Evolutionary conservation across 345 rosid genomes (phyloP).

Genomic region (Rhodomyrtus tomentosa): DNA sequence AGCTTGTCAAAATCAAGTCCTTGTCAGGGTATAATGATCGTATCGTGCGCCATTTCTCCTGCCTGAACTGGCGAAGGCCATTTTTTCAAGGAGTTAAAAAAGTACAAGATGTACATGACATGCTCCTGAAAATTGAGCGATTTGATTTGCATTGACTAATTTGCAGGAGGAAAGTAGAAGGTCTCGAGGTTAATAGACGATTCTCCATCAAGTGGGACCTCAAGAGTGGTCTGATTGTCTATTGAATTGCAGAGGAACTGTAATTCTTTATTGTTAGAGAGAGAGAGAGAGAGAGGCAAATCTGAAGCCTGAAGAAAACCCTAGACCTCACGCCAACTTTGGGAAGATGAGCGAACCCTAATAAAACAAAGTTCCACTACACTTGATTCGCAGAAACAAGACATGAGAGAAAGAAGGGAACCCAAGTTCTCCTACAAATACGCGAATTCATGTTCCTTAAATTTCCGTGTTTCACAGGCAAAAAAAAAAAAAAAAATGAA

Average conservation of each 20-base stretch:
- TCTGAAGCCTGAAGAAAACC: constrained; percentile 13
- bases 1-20: background rate
- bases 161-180: background rate
- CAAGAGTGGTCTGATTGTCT: background rate
- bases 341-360: constrained; percentile 23
- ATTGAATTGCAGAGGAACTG: background rate
- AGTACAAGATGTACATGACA: background rate
- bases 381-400: background rate
- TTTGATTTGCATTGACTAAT: background rate
- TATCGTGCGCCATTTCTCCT: background rate
- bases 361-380: background rate
- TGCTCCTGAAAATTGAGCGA: background rate
- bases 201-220: background rate
- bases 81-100: background rate
- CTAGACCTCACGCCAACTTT: constrained; percentile 18
- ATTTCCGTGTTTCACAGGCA: background rate
- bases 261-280: background rate
- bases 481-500: too few species aligned
- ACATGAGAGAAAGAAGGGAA: background rate
- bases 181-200: background rate
- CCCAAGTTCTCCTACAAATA: background rate
- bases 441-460: background rate
- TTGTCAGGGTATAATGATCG: background rate
- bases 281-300: constrained; percentile 1
- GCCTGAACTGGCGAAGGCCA: background rate